phyloP scores from a whole-genome alignment of 2,329 filamentous ascomycete genomes.

The Colletotrichum siamense region DNA sequence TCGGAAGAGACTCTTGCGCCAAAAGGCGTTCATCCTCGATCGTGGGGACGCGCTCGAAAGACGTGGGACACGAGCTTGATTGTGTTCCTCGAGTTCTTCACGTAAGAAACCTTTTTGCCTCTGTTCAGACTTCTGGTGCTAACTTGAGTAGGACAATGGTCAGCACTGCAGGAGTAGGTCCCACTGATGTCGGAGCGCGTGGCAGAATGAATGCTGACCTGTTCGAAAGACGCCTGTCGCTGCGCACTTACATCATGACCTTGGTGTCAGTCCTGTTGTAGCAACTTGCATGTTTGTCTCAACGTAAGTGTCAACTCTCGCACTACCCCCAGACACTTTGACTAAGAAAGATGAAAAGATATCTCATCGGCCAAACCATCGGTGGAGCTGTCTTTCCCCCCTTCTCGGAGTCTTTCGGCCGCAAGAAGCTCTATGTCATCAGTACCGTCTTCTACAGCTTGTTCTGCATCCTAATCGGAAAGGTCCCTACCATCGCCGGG shows the following conservation, averaged over 20 bases:
- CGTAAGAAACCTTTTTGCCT: background rate
- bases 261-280: background rate
- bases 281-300: constrained; percentile 6
- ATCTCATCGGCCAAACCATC: background rate
- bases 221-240: background rate
- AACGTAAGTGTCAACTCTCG: background rate
- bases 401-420: constrained; percentile 3
- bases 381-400: constrained; percentile 1
- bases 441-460: constrained; percentile 1
- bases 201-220: background rate
- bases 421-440: constrained; percentile 1
- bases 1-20: background rate
- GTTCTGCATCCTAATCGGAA: background rate
- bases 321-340: fast-evolving
- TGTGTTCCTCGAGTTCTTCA: background rate
- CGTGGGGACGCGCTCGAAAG: background rate
- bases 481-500: background rate
- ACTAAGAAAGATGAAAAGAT: background rate
- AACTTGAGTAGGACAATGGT: background rate
- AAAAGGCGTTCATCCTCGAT: background rate
- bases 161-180: constrained; percentile 2
- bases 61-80: background rate
- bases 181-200: fast-evolving
- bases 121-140: background rate
- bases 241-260: background rate